phyloP scores from a whole-genome alignment of 2,329 filamentous ascomycete species.

The Fusarium siculi region DNA sequence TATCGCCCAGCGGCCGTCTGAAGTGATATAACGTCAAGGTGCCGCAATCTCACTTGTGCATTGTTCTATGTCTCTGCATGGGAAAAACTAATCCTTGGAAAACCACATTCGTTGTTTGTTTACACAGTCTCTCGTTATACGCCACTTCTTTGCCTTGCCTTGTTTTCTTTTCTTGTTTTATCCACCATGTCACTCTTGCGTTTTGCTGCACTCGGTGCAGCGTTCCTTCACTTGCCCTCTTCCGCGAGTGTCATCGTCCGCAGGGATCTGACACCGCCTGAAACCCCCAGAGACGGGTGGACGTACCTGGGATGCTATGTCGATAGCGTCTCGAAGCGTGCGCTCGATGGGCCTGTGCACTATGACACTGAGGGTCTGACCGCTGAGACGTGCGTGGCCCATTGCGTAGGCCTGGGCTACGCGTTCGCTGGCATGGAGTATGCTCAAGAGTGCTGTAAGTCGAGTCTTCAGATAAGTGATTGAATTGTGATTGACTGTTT shows the following conservation, averaged over 20 bases:
- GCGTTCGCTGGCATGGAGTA: constrained; percentile 62
- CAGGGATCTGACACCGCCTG: constrained; percentile 37
- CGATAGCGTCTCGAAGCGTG: constrained; percentile 37
- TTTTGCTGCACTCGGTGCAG: constrained; percentile 34
- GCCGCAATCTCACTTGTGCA: not conserved
- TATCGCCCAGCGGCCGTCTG: not conserved
- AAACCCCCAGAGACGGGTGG: constrained; percentile 34
- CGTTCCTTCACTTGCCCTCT: constrained; percentile 32
- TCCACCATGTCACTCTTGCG: constrained; percentile 23
- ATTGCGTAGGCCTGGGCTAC: constrained; percentile 56
- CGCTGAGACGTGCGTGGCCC: constrained; percentile 57
- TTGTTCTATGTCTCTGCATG: constrained; percentile 5
- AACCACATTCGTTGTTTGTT: constrained; percentile 13
- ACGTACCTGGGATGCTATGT: constrained; percentile 41
- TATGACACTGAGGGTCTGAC: constrained; percentile 46
- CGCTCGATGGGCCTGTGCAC: constrained; percentile 34
- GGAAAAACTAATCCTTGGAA: constrained; percentile 6
- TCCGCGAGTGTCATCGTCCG: constrained; percentile 35
- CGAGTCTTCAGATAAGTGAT: not conserved
- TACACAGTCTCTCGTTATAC: constrained; percentile 19
- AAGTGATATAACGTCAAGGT: constrained; percentile 32
- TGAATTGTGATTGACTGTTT: not conserved
- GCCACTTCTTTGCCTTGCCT: not conserved
- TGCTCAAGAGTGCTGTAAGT: constrained; percentile 58
- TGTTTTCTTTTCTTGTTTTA: not conserved